Conservation (phyloP, 1,139 yeast genomes). For the Saccharomyces uvarum region DNA sequence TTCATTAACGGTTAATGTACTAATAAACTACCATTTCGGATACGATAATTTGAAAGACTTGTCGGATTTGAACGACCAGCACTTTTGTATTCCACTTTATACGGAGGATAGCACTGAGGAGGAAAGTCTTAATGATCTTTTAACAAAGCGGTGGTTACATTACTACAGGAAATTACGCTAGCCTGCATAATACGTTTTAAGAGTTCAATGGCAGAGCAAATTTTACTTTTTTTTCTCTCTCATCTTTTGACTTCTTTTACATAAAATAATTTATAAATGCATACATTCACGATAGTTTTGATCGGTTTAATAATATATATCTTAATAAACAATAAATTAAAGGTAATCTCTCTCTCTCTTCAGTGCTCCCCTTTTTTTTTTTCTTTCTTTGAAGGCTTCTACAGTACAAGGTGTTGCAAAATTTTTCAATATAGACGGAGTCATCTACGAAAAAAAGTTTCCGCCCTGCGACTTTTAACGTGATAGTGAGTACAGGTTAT, state of each 20-base stretch:
- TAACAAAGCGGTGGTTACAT: conserved; percentile 27
- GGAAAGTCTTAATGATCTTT: conserved; percentile 12
- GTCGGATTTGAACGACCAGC: conserved; percentile 13
- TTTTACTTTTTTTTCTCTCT: too few species aligned
- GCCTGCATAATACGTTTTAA: neutral
- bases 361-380: neutral
- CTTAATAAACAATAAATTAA: neutral
- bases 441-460: neutral
- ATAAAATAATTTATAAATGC: neutral
- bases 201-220: neutral
- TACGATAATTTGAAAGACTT: conserved; percentile 36
- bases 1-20: conserved; percentile 34
- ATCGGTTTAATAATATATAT: neutral
- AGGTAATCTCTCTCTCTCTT: neutral
- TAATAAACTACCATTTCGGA: conserved; percentile 43
- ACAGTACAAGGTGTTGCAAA: neutral
- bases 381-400: neutral
- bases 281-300: neutral
- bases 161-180: conserved; percentile 24
- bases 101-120: conserved; percentile 12
- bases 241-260: neutral
- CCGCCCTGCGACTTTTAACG: neutral
- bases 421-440: neutral
- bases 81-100: conserved; percentile 15
- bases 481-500: neutral